phyloP scores from a whole-genome alignment of 805 yeast species.

The Spathaspora boniae region DNA sequence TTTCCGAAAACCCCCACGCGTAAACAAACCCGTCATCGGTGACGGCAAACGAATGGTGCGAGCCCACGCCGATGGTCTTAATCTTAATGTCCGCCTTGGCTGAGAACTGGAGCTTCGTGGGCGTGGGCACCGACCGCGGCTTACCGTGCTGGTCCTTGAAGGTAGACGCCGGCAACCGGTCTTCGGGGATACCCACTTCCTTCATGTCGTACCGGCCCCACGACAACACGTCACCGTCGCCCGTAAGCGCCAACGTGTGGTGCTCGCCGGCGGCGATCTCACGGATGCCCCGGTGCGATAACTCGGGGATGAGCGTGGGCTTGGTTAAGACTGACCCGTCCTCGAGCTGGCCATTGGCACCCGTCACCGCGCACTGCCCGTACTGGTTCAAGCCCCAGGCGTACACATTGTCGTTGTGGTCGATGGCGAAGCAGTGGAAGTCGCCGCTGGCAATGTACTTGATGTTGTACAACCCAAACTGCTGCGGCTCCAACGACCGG shows the following conservation, averaged over 20 bases:
- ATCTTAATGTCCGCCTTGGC: conserved; percentile 29
- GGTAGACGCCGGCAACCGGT: conserved; percentile 65
- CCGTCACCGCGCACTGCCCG: conserved; percentile 84
- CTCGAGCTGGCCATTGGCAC: conserved; percentile 64
- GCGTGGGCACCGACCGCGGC: conserved; percentile 81
- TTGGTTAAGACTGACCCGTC: conserved; percentile 79
- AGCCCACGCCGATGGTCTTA: conserved; percentile 67
- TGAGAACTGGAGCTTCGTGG: conserved; percentile 56
- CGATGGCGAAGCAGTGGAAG: conserved; percentile 92
- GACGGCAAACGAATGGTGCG: conserved; percentile 89
- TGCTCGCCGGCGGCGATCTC: conserved; percentile 91
- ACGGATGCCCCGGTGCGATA: conserved; percentile 54
- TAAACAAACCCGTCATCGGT: conserved; percentile 80
- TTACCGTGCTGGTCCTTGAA: conserved; percentile 77
- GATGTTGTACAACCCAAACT: conserved; percentile 76
- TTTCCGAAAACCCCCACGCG: conserved; percentile 98
- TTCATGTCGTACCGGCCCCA: conserved; percentile 95
- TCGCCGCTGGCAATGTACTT: conserved; percentile 88
- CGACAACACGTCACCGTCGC: conserved; percentile 68
- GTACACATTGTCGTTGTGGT: conserved; percentile 62
- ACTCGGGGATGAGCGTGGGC: conserved; percentile 71
- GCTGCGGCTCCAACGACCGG: conserved; percentile 73
- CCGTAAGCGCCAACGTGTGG: conserved; percentile 75
- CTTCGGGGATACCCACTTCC: conserved; percentile 77
- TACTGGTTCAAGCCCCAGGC: conserved; percentile 97